Percentiles rank a stretch among this genome's conserved stretches.
Evolutionary conservation across 2,329 filamentous ascomycete genomes (phyloP).

Genomic region (Passalora sequoiae): DNA sequence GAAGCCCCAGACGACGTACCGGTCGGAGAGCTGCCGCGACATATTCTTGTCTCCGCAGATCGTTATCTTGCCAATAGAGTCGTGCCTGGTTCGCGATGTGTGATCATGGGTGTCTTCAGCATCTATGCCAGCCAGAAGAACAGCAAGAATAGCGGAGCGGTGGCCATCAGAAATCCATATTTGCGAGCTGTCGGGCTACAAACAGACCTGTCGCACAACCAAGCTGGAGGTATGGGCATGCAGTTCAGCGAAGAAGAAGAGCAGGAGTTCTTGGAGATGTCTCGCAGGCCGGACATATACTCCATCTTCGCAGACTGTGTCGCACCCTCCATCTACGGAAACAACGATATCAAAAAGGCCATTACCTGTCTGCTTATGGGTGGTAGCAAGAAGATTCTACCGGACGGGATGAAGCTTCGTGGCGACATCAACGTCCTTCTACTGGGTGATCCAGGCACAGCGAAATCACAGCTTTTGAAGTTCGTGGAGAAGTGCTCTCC

Average conservation of each 20-base stretch:
- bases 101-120: conserved; percentile 93
- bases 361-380: conserved; percentile 91
- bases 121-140: conserved; percentile 88
- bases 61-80: conserved; percentile 92
- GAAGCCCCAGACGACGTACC: conserved; percentile 97
- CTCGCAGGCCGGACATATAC: conserved; percentile 86
- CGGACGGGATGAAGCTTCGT: conserved; percentile 94
- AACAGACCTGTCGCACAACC: conserved; percentile 81
- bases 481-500: conserved; percentile 96
- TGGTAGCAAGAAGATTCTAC: conserved; percentile 94
- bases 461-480: conserved; percentile 94
- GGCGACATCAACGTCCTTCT: conserved; percentile 97
- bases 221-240: conserved; percentile 64
- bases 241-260: conserved; percentile 93
- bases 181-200: conserved; percentile 88
- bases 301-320: conserved; percentile 85
- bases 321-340: conserved; percentile 95
- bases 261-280: conserved; percentile 91
- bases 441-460: conserved; percentile 94
- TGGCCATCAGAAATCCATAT: conserved; percentile 93
- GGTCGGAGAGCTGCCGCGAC: conserved; percentile 88
- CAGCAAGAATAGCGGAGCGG: conserved; percentile 73
- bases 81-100: conserved; percentile 89
- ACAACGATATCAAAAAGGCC: conserved; percentile 92
- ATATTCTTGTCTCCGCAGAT: conserved; percentile 95